phyloP scores from a whole-genome alignment of 345 rosid species.

The Aegle marmelos region DNA sequence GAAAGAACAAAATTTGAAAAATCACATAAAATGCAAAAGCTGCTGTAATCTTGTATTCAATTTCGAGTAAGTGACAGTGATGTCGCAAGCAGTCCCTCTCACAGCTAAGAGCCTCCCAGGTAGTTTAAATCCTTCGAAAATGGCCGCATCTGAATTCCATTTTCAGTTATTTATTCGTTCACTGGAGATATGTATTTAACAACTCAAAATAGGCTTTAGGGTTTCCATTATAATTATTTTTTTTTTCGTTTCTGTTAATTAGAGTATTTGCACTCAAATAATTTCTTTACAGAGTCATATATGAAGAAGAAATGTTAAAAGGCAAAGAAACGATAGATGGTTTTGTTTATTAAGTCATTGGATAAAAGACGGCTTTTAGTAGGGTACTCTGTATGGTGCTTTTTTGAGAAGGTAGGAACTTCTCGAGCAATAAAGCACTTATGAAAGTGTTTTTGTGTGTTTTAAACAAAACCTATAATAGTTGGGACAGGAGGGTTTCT shows the following conservation, averaged over 20 bases:
- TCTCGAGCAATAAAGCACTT: not conserved
- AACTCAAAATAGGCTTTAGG: not conserved
- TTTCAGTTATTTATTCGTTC: not conserved
- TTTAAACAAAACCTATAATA: not conserved
- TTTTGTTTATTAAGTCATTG: not conserved
- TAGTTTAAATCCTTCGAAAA: conserved; percentile 7
- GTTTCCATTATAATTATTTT: not conserved
- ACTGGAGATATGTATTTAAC: not conserved
- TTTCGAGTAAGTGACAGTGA: not conserved
- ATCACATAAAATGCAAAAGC: not conserved
- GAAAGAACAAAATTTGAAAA: not conserved
- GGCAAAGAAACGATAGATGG: not conserved
- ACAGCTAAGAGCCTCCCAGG: conserved; percentile 28
- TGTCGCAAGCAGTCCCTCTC: conserved; percentile 34
- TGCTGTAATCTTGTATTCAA: not conserved
- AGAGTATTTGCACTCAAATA: not conserved
- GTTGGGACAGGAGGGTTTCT: not conserved
- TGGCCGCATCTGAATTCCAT: not conserved
- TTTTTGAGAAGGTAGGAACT: too few relatives aligned
- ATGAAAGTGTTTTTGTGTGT: not conserved
- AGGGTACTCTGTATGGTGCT: too few relatives aligned
- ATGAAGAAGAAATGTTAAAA: not conserved
- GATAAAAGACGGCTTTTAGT: not conserved
- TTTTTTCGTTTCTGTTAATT: not conserved
- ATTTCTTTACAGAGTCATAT: not conserved